phyloP scores from a whole-genome alignment of 257 asterid genomes.

The Haberlea rhodopensis region DNA sequence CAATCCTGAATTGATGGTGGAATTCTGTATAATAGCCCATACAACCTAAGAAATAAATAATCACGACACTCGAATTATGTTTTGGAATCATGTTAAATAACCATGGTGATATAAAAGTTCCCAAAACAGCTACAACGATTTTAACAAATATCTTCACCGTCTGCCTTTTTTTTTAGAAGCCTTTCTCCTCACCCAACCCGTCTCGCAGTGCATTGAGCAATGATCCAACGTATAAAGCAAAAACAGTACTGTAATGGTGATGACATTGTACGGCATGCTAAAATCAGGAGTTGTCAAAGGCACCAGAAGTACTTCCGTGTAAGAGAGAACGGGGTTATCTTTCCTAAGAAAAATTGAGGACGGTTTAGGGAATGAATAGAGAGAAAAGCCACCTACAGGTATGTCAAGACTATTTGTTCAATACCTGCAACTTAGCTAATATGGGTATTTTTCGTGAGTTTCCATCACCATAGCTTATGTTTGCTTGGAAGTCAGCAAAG shows the following conservation, averaged over 20 bases:
- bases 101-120: not conserved
- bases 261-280: conserved; percentile 99
- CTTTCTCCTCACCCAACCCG: conserved; percentile 83
- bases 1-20: conserved; percentile 11
- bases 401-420: conserved; percentile 5
- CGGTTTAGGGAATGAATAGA: conserved; percentile 21
- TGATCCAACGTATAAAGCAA: conserved; percentile 92
- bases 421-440: conserved; percentile 72
- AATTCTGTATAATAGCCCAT: not conserved
- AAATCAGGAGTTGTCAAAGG: conserved; percentile 99
- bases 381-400: conserved; percentile 7
- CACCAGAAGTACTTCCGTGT: conserved; percentile 90
- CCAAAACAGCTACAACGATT: conserved; percentile 9
- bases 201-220: conserved; percentile 81
- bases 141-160: conserved; percentile 39
- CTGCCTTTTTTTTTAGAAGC: conserved; percentile 57
- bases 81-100: not conserved
- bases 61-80: not conserved
- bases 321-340: conserved; percentile 54
- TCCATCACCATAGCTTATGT: conserved; percentile 49
- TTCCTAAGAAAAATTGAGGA: conserved; percentile 44
- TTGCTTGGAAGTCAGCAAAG: conserved; percentile 59
- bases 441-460: conserved; percentile 49
- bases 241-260: conserved; percentile 94
- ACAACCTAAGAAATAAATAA: not conserved